Evolutionary conservation across 208 protist genomes (phyloP), one percentile per base, ranked within the genome.

Genomic region (Trypanosoma melophagium): DNA sequence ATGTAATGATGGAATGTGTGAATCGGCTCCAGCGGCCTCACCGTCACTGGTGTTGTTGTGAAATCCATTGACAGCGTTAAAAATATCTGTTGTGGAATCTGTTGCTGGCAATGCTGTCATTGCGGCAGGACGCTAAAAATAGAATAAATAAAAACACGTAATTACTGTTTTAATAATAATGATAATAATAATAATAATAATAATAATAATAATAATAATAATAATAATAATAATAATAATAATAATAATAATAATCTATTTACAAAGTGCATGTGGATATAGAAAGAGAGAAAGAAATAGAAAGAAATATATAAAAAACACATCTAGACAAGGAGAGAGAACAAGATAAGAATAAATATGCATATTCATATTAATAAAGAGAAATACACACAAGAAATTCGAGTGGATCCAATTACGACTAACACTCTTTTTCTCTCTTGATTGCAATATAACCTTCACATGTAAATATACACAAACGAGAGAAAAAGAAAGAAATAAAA

Each of bases 191-290:
- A 47, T 47, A 47, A 47, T 3, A 17, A 2, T 3, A 35, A 25
- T 24, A n/a, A n/a, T n/a, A 54, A 54, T 5, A 54, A 54, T 10
- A 54, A 24, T 9, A n/a, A 21, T 7, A 54, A n/a, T 24, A n/a
- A 24, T 7, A n/a, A 54, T 25, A 55, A 55, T 2, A 55, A 55
- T 25, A 55, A 55, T 25, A 55, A 55, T 12, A 47, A 47, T n/a
- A 47, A 8, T n/a, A 47, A 47, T 47, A 47, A 47, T 3, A 17
- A 2, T 3, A 35, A 25, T 24, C 2, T 28, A 54, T 25, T 55
- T 13, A 55, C 5, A 55, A 22, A 10, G 24, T 25, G 24, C 2
- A 24, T 22, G 24, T 55, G 24, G 9, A 2, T 24, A 25, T 24
- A 31, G 19, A 55, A 24, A 55, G 9, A 54, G 21, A 54, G 7